Percentiles rank a stretch among this genome's conserved stretches.
These are phyloP conservation scores for Mortierella sp. DNA, from an alignment of 371 early-diverging fungal species.

Conservation along the genomic window DNA sequence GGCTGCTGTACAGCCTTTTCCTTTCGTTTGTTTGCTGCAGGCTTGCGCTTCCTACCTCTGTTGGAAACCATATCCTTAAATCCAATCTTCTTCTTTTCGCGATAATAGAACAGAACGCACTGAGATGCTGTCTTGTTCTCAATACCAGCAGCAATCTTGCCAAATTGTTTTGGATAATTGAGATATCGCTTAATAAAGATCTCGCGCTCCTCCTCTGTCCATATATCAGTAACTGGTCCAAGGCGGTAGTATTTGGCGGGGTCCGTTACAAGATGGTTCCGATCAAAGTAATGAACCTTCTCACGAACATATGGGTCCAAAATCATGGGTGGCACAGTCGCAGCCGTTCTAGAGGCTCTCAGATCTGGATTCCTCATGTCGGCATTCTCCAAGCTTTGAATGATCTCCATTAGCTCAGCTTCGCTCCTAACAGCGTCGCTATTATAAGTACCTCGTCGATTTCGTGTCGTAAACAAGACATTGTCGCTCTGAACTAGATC, in stretches of 20 bases:
- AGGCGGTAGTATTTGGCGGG: conserved; percentile 75
- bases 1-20: conserved; percentile 34
- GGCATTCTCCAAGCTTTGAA: conserved; percentile 79
- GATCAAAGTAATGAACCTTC: conserved; percentile 69
- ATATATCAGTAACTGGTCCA: conserved; percentile 71
- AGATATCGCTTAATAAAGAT: conserved; percentile 84
- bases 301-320: conserved; percentile 72
- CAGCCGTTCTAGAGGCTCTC: conserved; percentile 82
- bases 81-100: conserved; percentile 86
- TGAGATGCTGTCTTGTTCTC: conserved; percentile 84
- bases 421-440: conserved; percentile 89
- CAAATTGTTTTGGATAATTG: conserved; percentile 92
- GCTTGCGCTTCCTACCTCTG: conserved; percentile 61
- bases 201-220: conserved; percentile 87
- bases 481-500: conserved; percentile 64
- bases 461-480: conserved; percentile 59
- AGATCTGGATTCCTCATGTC: conserved; percentile 85
- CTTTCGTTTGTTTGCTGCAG: conserved; percentile 47
- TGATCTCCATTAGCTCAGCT: conserved; percentile 83
- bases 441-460: conserved; percentile 60
- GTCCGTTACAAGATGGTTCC: conserved; percentile 71
- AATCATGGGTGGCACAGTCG: conserved; percentile 83
- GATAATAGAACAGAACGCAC: conserved; percentile 93
- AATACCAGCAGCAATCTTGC: conserved; percentile 83
- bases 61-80: conserved; percentile 81